phyloP scores from a whole-genome alignment of 2,329 filamentous ascomycete species.

The Alternaria triticimaculans region DNA sequence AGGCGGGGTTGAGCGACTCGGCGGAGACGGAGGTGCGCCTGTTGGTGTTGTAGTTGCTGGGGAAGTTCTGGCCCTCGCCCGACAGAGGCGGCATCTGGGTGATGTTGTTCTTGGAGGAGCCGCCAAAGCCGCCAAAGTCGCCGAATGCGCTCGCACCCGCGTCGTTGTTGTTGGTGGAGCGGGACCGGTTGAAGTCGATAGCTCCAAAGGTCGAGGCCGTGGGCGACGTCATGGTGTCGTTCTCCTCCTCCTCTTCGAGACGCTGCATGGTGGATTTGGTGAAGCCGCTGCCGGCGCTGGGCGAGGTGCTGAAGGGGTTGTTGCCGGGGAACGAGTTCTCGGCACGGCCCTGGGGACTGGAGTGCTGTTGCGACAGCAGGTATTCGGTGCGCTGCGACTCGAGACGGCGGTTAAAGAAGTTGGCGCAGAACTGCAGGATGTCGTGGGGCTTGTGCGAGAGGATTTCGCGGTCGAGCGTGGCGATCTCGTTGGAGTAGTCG shows the following conservation, averaged over 20 bases:
- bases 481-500: conserved; percentile 64
- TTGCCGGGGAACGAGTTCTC: conserved; percentile 77
- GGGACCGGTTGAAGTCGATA: conserved; percentile 51
- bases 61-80: conserved; percentile 72
- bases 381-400: conserved; percentile 68
- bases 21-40: conserved; percentile 96
- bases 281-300: conserved; percentile 49
- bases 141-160: conserved; percentile 51
- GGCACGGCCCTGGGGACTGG: conserved; percentile 57
- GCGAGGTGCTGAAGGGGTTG: conserved; percentile 73
- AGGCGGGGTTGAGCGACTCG: conserved; percentile 90
- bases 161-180: conserved; percentile 38
- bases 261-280: conserved; percentile 62
- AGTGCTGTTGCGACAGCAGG: conserved; percentile 58
- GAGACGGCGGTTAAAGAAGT: conserved; percentile 71
- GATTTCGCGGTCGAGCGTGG: conserved; percentile 68
- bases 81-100: conserved; percentile 52
- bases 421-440: conserved; percentile 73
- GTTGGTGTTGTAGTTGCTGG: conserved; percentile 90
- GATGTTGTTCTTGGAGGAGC: conserved; percentile 45
- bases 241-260: conserved; percentile 82
- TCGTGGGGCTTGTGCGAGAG: conserved; percentile 65
- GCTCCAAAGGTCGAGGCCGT: conserved; percentile 60
- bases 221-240: conserved; percentile 76
- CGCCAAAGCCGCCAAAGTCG: conserved; percentile 46